A percentile compares a stretch with the other conserved stretches of the same genome.
These are phyloP conservation scores for Thermomyces lanuginosus DNA, from an alignment of 2,329 filamentous ascomycete species.

Conservation along the genomic window DNA sequence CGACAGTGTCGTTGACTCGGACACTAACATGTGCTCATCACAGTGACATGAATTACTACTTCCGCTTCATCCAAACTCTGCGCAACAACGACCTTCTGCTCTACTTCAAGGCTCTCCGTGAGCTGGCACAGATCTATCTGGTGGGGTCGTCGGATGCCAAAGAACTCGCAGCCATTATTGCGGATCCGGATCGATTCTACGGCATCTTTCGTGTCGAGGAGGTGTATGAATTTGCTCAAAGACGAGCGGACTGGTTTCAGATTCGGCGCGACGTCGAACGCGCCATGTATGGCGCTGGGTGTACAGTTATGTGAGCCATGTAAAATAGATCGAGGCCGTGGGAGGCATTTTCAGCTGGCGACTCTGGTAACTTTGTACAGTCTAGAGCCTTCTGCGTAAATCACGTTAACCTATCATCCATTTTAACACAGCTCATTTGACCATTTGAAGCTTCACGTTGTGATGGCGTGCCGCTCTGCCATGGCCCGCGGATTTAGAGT, in stretches of 20 bases:
- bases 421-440: no score
- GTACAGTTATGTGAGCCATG: conserved; percentile 63
- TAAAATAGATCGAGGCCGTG: no score
- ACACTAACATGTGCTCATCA: no score
- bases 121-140: conserved; percentile 88
- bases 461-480: no score
- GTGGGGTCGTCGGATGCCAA: conserved; percentile 77
- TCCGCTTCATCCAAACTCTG: conserved; percentile 64
- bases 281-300: conserved; percentile 94
- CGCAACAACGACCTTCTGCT: conserved; percentile 68
- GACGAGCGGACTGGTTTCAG: conserved; percentile 86
- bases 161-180: conserved; percentile 88
- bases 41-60: conserved; percentile 90
- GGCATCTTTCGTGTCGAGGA: conserved; percentile 92
- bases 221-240: conserved; percentile 91
- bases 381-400: no score
- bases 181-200: conserved; percentile 74
- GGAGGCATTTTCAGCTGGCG: no score
- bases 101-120: conserved; percentile 82
- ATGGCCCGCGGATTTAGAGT: no score
- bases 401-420: no score
- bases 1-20: no score
- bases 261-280: conserved; percentile 80
- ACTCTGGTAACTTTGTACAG: no score
- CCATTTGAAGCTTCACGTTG: no score